Conservation (phyloP, 2,329 filamentous ascomycete genomes). For the Knufia fluminis region DNA sequence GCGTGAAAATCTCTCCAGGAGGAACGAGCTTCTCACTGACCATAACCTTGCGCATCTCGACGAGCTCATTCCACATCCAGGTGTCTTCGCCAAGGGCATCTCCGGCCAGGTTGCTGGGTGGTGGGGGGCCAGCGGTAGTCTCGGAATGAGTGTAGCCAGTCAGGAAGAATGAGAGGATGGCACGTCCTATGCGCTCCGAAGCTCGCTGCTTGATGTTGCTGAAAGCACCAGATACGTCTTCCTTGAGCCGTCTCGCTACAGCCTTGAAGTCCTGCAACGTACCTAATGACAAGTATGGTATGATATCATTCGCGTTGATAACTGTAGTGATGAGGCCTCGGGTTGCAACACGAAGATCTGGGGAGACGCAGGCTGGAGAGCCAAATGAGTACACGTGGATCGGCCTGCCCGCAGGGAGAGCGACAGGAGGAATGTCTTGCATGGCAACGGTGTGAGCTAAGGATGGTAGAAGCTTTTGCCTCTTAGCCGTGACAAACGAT, state of each 20-base stretch:
- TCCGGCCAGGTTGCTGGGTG: constrained; percentile 34
- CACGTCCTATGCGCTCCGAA: constrained; percentile 56
- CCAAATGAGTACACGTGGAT: constrained; percentile 76
- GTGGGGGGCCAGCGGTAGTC: constrained; percentile 28
- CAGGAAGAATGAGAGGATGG: constrained; percentile 54
- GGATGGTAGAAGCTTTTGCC: constrained; percentile 30
- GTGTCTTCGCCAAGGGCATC: constrained; percentile 52
- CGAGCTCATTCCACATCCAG: constrained; percentile 61
- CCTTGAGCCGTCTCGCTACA: constrained; percentile 62
- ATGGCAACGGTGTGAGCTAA: constrained; percentile 27
- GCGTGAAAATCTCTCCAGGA: constrained; percentile 65
- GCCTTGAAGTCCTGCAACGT: constrained; percentile 67
- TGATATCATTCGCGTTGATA: constrained; percentile 63
- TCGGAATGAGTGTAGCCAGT: constrained; percentile 28
- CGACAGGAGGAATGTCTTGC: constrained; percentile 30
- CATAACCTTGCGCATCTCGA: constrained; percentile 59
- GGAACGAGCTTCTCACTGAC: constrained; percentile 60
- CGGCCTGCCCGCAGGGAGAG: constrained; percentile 56
- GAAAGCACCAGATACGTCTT: constrained; percentile 58
- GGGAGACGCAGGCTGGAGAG: constrained; percentile 62
- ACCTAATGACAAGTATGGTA: constrained; percentile 64
- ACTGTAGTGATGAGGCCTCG: constrained; percentile 66
- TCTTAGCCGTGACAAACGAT: constrained; percentile 54
- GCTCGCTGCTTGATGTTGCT: constrained; percentile 57
- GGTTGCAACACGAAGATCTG: constrained; percentile 59